phyloP scores from a whole-genome alignment of 257 asterid genomes.

The Scutellaria galericulata region DNA sequence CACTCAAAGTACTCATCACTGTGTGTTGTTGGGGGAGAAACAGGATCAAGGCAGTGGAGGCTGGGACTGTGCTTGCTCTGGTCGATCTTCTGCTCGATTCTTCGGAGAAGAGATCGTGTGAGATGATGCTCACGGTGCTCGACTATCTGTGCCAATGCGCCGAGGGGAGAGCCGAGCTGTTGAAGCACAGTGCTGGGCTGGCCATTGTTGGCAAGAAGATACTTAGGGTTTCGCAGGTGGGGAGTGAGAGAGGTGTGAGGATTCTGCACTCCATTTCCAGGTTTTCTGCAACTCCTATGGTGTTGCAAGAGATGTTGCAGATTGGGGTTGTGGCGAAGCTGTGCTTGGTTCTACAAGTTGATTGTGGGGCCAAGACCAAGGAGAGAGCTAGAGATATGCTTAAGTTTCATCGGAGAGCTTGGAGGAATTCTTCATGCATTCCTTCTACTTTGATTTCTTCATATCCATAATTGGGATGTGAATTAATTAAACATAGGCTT shows the following conservation, averaged over 20 bases:
- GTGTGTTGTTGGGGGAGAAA: conserved; percentile 59
- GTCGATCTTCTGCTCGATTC: conserved; percentile 64
- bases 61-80: conserved; percentile 49
- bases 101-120: conserved; percentile 51
- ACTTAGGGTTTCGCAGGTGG: conserved; percentile 70
- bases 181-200: conserved; percentile 72
- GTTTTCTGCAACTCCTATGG: conserved; percentile 54
- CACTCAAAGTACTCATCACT: conserved; percentile 50
- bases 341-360: conserved; percentile 66
- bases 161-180: conserved; percentile 72
- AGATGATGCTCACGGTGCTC: conserved; percentile 49
- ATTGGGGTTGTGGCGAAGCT: conserved; percentile 73
- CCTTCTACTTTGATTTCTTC: conserved; percentile 47
- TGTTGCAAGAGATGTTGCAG: conserved; percentile 77
- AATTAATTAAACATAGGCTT: background rate
- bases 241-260: conserved; percentile 71
- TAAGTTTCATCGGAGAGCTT: conserved; percentile 56
- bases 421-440: conserved; percentile 69
- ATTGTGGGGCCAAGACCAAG: conserved; percentile 64
- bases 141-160: conserved; percentile 81
- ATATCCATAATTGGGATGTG: conserved; percentile 46
- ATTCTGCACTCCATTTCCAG: conserved; percentile 61
- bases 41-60: conserved; percentile 58
- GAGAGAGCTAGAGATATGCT: conserved; percentile 75
- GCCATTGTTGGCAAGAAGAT: conserved; percentile 81